Base-by-base conservation (phyloP, 2,329 filamentous ascomycete species). In the Sclerotinia spermophila region DNA sequence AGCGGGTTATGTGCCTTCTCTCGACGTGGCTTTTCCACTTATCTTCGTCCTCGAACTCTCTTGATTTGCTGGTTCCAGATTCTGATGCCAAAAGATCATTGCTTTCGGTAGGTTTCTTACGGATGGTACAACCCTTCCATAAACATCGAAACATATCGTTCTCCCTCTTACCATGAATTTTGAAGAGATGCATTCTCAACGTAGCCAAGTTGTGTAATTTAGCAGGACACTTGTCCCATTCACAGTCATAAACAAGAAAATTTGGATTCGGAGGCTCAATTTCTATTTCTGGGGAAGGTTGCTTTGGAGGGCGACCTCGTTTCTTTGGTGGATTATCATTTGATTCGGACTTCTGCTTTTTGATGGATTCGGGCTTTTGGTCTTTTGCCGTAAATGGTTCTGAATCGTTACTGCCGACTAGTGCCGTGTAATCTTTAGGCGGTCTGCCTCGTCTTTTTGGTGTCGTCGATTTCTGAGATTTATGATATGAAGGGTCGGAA, bases 151-250 rank as follows among this genome's bases (percentile, higher is more conserved):
- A 61, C 74, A 77, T 67, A 81, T 84, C 51, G 75, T 71, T 19
- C 42, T 74, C 27, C 59, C 62, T 67, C 44, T 74, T 74, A 6
- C 70, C 81, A 76, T 90, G 88, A 3, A 89, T 82, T 21, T 82
- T 74, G 27, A 79, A 76, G 21, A 90, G 79, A 73, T 90, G 88
- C 69, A 80, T 81, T 35, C 84, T 82, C 55, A 90, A 78, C 15
- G 87, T 90, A 19, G 86, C 85, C 70, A 89, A 78, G 75, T 90
- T 90, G 66, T 89, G 87, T 60, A 90, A 80, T 78, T 89, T 86
- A 5, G 88, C 88, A 42, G 81, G 83, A 75, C 88, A 90, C 0
- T 81, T 81, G 33, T 79, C 73, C 88, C 88, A 90, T 77, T 90
- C 86, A 78, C 88, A 90, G 15, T 83, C 71, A 75, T 87, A 90